Conservation (phyloP, 768 basidiomycete genomes). For the Mrakia blollopis region DNA sequence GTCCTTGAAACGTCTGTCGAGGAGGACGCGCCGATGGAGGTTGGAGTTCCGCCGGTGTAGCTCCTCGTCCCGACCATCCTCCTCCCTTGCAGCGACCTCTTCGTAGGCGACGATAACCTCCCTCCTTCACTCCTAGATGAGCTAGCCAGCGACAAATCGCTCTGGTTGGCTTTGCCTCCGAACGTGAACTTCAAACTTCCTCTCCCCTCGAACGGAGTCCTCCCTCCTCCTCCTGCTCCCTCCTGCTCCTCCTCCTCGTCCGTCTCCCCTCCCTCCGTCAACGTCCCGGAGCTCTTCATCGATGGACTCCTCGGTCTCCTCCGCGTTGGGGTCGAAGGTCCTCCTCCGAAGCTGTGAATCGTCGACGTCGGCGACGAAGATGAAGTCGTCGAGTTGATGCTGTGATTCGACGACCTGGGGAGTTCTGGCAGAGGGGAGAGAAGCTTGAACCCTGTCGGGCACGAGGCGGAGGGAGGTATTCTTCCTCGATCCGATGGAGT, state of each 20-base stretch:
- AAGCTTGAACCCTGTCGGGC: constrained; percentile 5
- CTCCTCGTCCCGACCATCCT: constrained; percentile 14
- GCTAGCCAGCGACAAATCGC: background rate
- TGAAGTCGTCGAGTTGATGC: background rate
- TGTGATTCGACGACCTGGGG: background rate
- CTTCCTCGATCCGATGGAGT: background rate
- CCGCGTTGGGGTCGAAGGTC: background rate
- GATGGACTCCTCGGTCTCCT: background rate
- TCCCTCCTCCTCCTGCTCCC: no score
- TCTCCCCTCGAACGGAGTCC: background rate
- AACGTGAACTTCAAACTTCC: background rate
- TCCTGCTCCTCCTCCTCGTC: constrained; percentile 7
- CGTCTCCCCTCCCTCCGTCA: constrained; percentile 21
- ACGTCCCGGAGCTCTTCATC: background rate
- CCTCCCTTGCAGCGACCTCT: constrained; percentile 11
- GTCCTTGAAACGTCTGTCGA: background rate
- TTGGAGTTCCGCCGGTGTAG: background rate
- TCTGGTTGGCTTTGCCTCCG: background rate
- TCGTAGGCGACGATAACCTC: background rate
- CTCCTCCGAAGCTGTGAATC: background rate
- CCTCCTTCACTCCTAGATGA: background rate
- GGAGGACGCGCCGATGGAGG: background rate
- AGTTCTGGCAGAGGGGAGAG: constrained; percentile 26
- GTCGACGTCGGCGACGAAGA: background rate
- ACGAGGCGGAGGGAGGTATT: background rate